Evolutionary conservation across 2,329 filamentous ascomycete species (phyloP).

Genomic region (Fusarium verticillioides): DNA sequence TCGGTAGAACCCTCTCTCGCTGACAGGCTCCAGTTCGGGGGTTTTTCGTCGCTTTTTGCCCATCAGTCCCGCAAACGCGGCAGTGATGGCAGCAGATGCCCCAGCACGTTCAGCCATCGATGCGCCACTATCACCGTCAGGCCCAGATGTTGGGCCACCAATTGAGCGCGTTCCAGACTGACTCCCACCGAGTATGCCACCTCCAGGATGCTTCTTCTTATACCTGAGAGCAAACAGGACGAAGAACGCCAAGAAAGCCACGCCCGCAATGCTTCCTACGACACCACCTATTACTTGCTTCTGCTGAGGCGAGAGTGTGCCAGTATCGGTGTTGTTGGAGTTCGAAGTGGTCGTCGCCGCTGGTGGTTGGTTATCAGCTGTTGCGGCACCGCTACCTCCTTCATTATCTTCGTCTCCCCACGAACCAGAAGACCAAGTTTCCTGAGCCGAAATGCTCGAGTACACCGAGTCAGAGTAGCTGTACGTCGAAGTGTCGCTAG

Average conservation of each 20-base stretch:
- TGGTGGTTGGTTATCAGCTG: constrained; percentile 33
- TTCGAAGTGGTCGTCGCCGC: constrained; percentile 35
- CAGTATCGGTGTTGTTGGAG: constrained; percentile 34
- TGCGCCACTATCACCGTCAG: constrained; percentile 34
- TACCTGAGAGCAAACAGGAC: constrained; percentile 65
- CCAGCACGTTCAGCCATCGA: constrained; percentile 60
- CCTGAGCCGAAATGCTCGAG: constrained; percentile 39
- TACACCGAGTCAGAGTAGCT: constrained; percentile 39
- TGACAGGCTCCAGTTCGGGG: constrained; percentile 49
- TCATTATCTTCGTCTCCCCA: constrained; percentile 33
- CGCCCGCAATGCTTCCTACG: constrained; percentile 67
- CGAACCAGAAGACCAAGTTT: constrained; percentile 39
- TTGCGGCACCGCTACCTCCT: constrained; percentile 29
- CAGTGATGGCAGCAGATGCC: constrained; percentile 54
- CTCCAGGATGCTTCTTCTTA: constrained; percentile 62
- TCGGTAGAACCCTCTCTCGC: constrained; percentile 71
- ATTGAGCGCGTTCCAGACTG: constrained; percentile 46
- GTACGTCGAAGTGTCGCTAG: constrained; percentile 24
- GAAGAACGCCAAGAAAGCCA: constrained; percentile 66
- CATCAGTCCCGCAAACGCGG: constrained; percentile 60
- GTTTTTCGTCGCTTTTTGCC: constrained; percentile 50
- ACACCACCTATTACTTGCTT: constrained; percentile 65
- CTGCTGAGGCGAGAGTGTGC: constrained; percentile 47
- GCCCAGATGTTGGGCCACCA: constrained; percentile 21
- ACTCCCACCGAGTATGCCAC: constrained; percentile 57